Evolutionary conservation across 768 basidiomycete genomes (phyloP).

Genomic region (Tylopilus balloui): DNA sequence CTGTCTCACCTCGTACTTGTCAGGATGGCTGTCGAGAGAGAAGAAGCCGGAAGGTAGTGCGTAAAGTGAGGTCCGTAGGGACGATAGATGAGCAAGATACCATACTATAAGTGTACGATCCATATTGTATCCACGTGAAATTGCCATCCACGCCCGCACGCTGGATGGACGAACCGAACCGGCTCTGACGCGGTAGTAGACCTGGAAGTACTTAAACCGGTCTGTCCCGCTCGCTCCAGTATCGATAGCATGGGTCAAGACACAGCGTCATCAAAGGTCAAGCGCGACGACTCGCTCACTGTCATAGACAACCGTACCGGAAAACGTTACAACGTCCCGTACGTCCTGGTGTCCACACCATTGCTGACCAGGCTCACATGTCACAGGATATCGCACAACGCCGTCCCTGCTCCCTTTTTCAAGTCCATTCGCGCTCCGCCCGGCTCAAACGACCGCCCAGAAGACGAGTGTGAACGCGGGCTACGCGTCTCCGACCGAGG

Average conservation of each 20-base stretch:
- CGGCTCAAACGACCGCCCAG: conserved; percentile 58
- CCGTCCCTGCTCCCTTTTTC: conserved; percentile 76
- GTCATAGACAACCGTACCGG: conserved; percentile 85
- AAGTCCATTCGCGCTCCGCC: conserved; percentile 63
- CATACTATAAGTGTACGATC: conserved; percentile 11
- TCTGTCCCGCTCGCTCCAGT: neutral
- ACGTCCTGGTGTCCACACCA: conserved; percentile 27
- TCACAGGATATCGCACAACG: conserved; percentile 72
- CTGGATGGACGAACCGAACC: neutral
- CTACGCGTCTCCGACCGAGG: conserved; percentile 76
- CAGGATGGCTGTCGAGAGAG: conserved; percentile 34
- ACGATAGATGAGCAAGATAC: conserved; percentile 10
- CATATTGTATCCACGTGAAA: conserved; percentile 7
- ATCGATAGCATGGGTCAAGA: conserved; percentile 30
- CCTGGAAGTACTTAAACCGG: conserved; percentile 1
- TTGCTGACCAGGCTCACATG: neutral
- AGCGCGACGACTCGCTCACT: conserved; percentile 42
- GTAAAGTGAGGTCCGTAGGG: neutral
- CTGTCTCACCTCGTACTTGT: conserved; percentile 4
- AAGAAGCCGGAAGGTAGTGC: conserved; percentile 19
- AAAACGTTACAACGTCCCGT: conserved; percentile 71
- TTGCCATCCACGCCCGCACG: neutral
- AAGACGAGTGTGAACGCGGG: conserved; percentile 82
- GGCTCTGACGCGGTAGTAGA: neutral
- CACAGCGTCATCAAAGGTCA: conserved; percentile 11